Evolutionary conservation across 176 grass and related monocot genomes (phyloP), one percentile per base, ranked within the genome.

Genomic region (Avena sativa): DNA sequence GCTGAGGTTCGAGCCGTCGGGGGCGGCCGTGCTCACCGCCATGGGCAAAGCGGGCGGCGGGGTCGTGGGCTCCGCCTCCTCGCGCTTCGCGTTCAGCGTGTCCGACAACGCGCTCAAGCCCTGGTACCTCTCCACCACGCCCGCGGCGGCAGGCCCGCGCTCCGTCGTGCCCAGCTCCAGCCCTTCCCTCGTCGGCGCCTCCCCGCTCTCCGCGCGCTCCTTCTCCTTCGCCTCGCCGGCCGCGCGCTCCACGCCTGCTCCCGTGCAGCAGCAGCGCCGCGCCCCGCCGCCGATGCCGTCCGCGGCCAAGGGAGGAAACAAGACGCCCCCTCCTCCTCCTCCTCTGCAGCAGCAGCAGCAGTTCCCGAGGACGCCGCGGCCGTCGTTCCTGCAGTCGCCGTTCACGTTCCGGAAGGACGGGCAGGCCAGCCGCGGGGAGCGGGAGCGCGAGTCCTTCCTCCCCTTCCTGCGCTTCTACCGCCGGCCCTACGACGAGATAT

Each of bases 211-310:
- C 23, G 97, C 94, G 19, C 97, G 97, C 8, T 99, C 97, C 51
- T 99, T 94, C 92, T 99, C 97, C 85, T 99, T 99, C 89, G 94
- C 97, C 5, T 99, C 97, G 28, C 97, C 97, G 6, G 94, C 89
- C 40, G 88, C 94, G 32, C 89, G 97, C 80, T 93, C 85, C 65
- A 19, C 77, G 21, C 89, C 84, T 32, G 30, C 30, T 8, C 89
- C 84, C 12, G 52, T 82, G 81, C 68, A 86, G 9, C 72, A 51
- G 20, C 67, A 70, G 5, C 40, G 36, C 15, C 79, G 60, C 4
- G 83, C 13, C 21, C 86, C 81, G 0, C 62, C 81, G 0, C 62
- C 79, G 26, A 88, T 85, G 63, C 79, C 90, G 13, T n/a, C 85
- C 67, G 28, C 95, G 2, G 48, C 68, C 38, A 87, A 85, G 76